Evolutionary conservation across 257 asterid species (phyloP), one percentile per base, ranked within the genome.

Genomic region (Lantana camara): DNA sequence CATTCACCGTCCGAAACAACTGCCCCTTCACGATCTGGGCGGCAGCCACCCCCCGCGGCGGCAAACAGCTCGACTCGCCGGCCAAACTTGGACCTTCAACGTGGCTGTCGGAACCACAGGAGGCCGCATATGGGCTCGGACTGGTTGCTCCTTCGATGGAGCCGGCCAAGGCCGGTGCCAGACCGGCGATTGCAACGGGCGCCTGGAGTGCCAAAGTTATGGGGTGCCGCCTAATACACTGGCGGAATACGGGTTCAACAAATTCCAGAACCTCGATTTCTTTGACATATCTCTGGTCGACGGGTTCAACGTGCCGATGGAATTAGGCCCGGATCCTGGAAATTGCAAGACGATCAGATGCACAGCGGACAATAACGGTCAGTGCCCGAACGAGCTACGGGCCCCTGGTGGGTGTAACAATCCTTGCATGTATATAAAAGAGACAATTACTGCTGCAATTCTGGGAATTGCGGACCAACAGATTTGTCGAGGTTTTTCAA

Each of bases 291-390:
- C n/a, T n/a, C n/a, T n/a, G n/a, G n/a, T n/a, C 4, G 96, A 85
- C 7, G 92, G 96, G 1, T 89, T 83, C 75, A 83, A 89, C 9
- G 77, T 89, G 1, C 83, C 92, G 0, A 73, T 85, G 83, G 80
- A 75, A 1, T 75, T 79, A n/a, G 70, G 70, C 8, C 80, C 88
- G 0, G 23, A 50, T 2, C 57, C 73, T 0, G 65, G 69, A 2
- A 12, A 68, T 5, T 81, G 91, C 72, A 75, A 75, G 0, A 54
- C 69, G 35, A 76, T 75, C 1, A 53, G 81, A 14, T 84, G 91
- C 65, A 67, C 80, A 0, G 76, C 73, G 0, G 75, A 74, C n/a
- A 76, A 81, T 20, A 77, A 72, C 6, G 79, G 79, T 1, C 84
- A 84, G 52, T 84, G 91, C 16, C 91, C 86, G 0, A 4, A 7